Conservation (phyloP, 108 stramenopile genomes). For the Fragilariopsis cylindrus region DNA sequence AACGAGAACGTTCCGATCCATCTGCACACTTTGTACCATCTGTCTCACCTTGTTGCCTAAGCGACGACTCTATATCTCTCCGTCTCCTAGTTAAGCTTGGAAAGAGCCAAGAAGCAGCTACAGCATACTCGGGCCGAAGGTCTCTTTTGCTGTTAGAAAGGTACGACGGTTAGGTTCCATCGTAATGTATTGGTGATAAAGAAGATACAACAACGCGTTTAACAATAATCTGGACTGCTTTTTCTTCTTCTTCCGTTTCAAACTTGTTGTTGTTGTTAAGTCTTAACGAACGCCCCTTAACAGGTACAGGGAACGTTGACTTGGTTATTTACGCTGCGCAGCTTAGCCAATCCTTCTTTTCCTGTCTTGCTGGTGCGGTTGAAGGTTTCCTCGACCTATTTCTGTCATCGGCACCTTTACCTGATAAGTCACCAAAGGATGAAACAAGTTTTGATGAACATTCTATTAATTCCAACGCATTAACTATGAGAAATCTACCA, state of each 20-base stretch:
- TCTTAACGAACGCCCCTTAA: conserved; percentile 79
- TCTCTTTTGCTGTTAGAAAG: conserved; percentile 75
- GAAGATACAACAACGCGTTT: not conserved
- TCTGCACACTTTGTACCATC: conserved; percentile 58
- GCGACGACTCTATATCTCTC: conserved; percentile 75
- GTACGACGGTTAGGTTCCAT: conserved; percentile 20
- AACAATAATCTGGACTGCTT: not conserved
- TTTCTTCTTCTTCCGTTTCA: not conserved
- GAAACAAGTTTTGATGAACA: conserved; percentile 33
- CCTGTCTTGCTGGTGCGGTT: conserved; percentile 70
- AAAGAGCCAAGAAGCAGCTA: conserved; percentile 77
- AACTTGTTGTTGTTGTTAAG: conserved; percentile 15
- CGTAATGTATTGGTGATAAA: not conserved
- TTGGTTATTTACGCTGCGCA: conserved; percentile 86
- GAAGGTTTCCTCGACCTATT: conserved; percentile 86
- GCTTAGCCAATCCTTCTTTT: conserved; percentile 86
- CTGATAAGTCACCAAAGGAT: conserved; percentile 32
- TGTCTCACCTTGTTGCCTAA: conserved; percentile 73
- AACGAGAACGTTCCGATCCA: conserved; percentile 78
- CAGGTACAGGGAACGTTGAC: conserved; percentile 65
- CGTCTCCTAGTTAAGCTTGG: conserved; percentile 77
- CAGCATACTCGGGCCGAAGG: conserved; percentile 73
- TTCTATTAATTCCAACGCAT: conserved; percentile 42
- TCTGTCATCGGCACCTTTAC: conserved; percentile 28
- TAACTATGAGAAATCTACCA: conserved; percentile 50